Evolutionary conservation across 2,329 filamentous ascomycete species (phyloP), one percentile per base, ranked within the genome.

Genomic region (Penicillium sp.): DNA sequence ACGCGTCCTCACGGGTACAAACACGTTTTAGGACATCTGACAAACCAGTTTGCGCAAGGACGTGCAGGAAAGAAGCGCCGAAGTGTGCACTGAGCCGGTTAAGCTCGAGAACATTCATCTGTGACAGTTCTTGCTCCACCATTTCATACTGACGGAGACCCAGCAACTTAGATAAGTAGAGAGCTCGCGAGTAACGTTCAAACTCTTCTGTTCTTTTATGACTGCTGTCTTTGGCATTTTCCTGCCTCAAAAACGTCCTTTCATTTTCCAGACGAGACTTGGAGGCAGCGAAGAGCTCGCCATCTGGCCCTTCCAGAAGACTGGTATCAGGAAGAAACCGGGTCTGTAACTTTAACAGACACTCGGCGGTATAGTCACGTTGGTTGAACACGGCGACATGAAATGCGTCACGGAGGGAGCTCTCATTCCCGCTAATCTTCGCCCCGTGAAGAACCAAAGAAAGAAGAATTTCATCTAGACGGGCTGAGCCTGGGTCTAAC

Each of bases 1-100:
- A 29, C n/a, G 56, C 55, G 4, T 19, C 33, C 3, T 60, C 49
- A 2, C n/a, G 41, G 27, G 46, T 53, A 22, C 52, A 55, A 16
- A 56, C n/a, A 33, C 41, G 41, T 13, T 10, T 46, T 2, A 60
- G 41, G 5, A 58, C 6, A 11, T 54, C 43, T 4, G n/a, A 24
- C 19, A 53, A 45, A 5, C 58, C 43, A n/a, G 14, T 29, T 6
- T 14, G 5, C 11, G 9, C 41, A 35, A 53, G 51, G n/a, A 0
- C 11, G 35, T 39, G 35, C 8, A 39, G n/a, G 3, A 39, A 0
- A 11, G 35, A 39, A 39, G n/a, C 5, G 35, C 1, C 1, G n/a
- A 19, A 3, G 11, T 1, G 11, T 10, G 8, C 1, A 19, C 4
- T 10, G 16, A 2, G 2, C n/a, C 10, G 9, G n/a, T 39, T 1